Conservation (phyloP, 257 asterid species). For the Solanum paucissectum region DNA sequence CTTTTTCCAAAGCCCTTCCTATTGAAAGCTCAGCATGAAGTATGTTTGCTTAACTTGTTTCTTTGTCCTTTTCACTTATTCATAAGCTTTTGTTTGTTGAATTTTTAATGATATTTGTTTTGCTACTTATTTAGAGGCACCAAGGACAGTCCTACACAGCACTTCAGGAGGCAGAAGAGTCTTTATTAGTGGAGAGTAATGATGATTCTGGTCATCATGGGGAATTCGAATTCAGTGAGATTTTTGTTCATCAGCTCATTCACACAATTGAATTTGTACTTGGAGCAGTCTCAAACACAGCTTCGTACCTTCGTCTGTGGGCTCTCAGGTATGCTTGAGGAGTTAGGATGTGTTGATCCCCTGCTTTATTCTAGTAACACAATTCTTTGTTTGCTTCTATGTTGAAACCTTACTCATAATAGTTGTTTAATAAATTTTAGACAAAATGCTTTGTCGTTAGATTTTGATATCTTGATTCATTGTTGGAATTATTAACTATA, state of each 20-base stretch:
- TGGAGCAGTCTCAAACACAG: constrained; percentile 98
- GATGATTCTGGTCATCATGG: constrained; percentile 78
- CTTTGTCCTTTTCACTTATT: background rate
- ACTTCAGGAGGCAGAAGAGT: constrained; percentile 66
- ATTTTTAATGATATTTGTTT: background rate
- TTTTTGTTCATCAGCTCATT: constrained; percentile 91
- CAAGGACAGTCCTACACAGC: constrained; percentile 73
- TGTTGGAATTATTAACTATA: background rate
- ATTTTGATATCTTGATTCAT: background rate
- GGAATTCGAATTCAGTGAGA: constrained; percentile 94
- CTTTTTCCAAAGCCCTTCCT: constrained; percentile 94
- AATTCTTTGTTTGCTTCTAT: background rate
- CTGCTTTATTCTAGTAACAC: background rate
- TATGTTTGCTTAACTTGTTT: constrained; percentile 15
- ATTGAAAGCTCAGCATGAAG: constrained; percentile 64
- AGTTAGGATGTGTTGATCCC: background rate
- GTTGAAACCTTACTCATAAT: background rate
- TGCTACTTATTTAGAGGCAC: constrained; percentile 58
- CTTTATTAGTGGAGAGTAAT: constrained; percentile 58
- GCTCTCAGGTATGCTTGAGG: constrained; percentile 75
- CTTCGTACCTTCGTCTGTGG: constrained; percentile 99
- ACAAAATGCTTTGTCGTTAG: background rate
- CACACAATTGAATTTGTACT: constrained; percentile 98
- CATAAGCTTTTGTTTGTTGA: background rate
- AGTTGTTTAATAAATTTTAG: background rate